Conservation (phyloP, 2,329 filamentous ascomycete genomes). For the Rutstroemia sp. region DNA sequence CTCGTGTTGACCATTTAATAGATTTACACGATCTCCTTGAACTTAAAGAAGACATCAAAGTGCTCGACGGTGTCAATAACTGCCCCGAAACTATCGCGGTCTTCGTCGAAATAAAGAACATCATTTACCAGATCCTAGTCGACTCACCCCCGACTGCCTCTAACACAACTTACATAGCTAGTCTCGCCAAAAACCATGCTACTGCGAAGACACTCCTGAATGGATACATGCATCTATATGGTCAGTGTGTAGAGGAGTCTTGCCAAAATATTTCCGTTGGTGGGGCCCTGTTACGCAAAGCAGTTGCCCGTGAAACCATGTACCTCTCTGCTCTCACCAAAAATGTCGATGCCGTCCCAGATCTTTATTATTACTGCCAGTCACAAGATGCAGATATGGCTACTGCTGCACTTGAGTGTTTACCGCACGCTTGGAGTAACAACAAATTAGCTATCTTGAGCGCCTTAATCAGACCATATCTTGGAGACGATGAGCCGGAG, state of each 20-base stretch:
- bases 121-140: slow-evolving; percentile 16
- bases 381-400: slow-evolving; percentile 8
- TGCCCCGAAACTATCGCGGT: slow-evolving; percentile 23
- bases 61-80: not conserved
- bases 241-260: no score
- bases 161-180: not conserved
- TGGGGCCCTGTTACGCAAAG: slow-evolving; percentile 6
- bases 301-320: slow-evolving; percentile 9
- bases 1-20: slow-evolving; percentile 12
- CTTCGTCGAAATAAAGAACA: slow-evolving; percentile 29
- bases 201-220: not conserved
- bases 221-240: not conserved
- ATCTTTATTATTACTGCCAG: not conserved
- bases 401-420: slow-evolving; percentile 9
- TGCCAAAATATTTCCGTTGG: not conserved
- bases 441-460: not conserved
- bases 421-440: slow-evolving; percentile 11
- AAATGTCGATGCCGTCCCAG: slow-evolving; percentile 5
- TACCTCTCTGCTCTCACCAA: slow-evolving; percentile 9
- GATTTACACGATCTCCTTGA: not conserved
- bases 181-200: not conserved
- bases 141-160: not conserved
- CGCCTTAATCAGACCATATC: not conserved
- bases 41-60: not conserved
- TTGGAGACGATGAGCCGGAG: not conserved